Evolutionary conservation across 768 basidiomycete species (phyloP), one percentile per base, ranked within the genome.

Genomic region (Cystobasidium tubakii): DNA sequence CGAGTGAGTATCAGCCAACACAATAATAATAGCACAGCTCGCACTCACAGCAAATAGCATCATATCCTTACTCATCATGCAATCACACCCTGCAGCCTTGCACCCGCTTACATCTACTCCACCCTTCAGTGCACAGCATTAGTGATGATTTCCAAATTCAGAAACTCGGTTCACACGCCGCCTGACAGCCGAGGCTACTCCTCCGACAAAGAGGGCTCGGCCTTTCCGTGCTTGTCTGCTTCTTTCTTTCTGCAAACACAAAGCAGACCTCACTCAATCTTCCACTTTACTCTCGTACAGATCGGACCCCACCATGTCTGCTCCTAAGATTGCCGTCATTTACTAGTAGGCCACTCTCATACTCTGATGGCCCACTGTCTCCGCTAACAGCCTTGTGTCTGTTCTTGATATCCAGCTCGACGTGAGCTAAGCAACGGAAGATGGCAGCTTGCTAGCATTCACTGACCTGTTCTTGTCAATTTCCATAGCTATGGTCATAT

Each of bases 401-500:
- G 9, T 44, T 44, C 31, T 65, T 13, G 4, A 12, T 6, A 1
- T 29, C 65, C 44, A 50, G 53, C 44, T 67, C 66, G 50, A 67
- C 66, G 66, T 67, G 27, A 19, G 65, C 42, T 39, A 36, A 10
- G 36, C 27, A 27, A n/a, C n/a, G n/a, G n/a, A n/a, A n/a, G n/a
- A n/a, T n/a, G n/a, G n/a, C n/a, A 27, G 33, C 62, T 50, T 21
- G 65, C 39, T 25, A 13, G 54, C 19, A 25, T 34, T 31, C n/a
- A n/a, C n/a, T n/a, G n/a, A n/a, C n/a, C n/a, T n/a, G n/a, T n/a
- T n/a, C n/a, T n/a, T 42, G 9, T 29, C 34, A 19, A 1, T 21
- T 46, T 21, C 76, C 31, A n/a, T n/a, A 81, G 80, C 76, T 82
- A 81, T 75, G 81, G 80, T 46, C 82, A 82, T 77, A 80, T 81